These are phyloP conservation scores for Penicillium psychrosexuale DNA, from an alignment of 2,329 filamentous ascomycete species.

Conservation along the genomic window DNA sequence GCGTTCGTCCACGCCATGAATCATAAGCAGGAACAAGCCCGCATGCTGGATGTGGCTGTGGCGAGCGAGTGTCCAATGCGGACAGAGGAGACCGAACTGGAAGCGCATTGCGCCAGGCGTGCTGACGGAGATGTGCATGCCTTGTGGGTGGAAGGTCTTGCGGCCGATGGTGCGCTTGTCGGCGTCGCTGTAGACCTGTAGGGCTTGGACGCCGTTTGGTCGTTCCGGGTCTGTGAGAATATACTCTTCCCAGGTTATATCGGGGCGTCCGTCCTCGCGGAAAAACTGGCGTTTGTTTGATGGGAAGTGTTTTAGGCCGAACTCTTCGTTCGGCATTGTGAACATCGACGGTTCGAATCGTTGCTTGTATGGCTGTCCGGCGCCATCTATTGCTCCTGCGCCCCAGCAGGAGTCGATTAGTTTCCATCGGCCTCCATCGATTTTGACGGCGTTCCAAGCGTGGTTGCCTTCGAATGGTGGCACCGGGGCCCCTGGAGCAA, in stretches of 20 bases:
- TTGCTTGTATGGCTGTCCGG: conserved; percentile 60
- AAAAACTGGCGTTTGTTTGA: conserved; percentile 66
- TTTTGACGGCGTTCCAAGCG: conserved; percentile 89
- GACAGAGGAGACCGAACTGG: conserved; percentile 73
- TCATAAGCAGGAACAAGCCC: conserved; percentile 65
- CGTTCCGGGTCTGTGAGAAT: conserved; percentile 58
- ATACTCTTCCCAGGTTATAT: conserved; percentile 77
- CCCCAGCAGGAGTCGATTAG: conserved; percentile 92
- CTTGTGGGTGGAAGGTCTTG: conserved; percentile 60
- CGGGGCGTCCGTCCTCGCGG: conserved; percentile 63
- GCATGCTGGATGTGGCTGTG: conserved; percentile 58
- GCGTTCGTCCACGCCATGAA: conserved; percentile 64
- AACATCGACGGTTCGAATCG: conserved; percentile 64
- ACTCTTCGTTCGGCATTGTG: conserved; percentile 69
- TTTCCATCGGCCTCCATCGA: conserved; percentile 88
- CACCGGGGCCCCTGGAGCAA: conserved; percentile 61
- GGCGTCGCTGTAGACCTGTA: conserved; percentile 48
- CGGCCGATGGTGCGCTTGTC: conserved; percentile 52
- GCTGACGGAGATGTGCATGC: conserved; percentile 59
- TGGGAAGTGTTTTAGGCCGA: conserved; percentile 79
- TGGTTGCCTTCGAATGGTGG: conserved; percentile 67
- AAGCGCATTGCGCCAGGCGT: conserved; percentile 65
- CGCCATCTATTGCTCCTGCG: conserved; percentile 64
- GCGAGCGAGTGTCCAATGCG: conserved; percentile 72
- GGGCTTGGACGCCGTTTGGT: conserved; percentile 43